Conservation (phyloP, 2,329 filamentous ascomycete genomes). For the Diplodia seriata region DNA sequence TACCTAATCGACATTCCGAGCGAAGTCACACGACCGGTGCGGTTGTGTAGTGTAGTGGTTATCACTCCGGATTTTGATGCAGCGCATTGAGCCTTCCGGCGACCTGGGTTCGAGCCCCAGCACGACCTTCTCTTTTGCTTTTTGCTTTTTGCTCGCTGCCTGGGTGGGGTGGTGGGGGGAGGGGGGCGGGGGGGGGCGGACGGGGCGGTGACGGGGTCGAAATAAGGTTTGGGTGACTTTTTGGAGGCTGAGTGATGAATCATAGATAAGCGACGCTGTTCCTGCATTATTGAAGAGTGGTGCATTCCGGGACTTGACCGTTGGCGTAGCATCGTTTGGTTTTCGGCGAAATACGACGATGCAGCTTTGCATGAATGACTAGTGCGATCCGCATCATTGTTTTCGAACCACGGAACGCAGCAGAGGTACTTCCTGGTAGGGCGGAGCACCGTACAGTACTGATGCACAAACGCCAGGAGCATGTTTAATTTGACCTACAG, state of each 20-base stretch:
- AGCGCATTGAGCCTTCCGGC: slow-evolving; percentile 13
- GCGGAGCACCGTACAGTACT: too few relatives aligned
- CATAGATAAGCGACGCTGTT: background rate
- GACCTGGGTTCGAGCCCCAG: slow-evolving; percentile 27
- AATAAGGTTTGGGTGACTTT: background rate
- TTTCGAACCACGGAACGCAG: too few relatives aligned
- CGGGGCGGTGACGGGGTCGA: background rate
- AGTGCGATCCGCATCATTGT: too few relatives aligned
- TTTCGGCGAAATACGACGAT: too few relatives aligned
- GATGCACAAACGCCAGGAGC: too few relatives aligned
- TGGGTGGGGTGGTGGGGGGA: background rate
- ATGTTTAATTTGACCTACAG: too few relatives aligned
- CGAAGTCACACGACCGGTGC: background rate
- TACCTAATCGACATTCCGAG: background rate
- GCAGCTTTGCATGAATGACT: too few relatives aligned
- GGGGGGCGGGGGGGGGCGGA: background rate
- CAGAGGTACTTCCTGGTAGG: too few relatives aligned
- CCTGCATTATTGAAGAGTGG: background rate
- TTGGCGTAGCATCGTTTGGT: too few relatives aligned
- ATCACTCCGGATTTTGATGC: slow-evolving; percentile 30
- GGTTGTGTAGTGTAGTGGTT: slow-evolving; percentile 30
- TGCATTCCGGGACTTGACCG: too few relatives aligned
- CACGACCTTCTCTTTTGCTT: slow-evolving; percentile 14
- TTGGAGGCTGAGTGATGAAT: background rate
- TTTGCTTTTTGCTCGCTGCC: background rate